A percentile compares a stretch with the other conserved stretches of the same genome.
Conservation (phyloP, 257 asterid species). For the Buddleja alternifolia region DNA sequence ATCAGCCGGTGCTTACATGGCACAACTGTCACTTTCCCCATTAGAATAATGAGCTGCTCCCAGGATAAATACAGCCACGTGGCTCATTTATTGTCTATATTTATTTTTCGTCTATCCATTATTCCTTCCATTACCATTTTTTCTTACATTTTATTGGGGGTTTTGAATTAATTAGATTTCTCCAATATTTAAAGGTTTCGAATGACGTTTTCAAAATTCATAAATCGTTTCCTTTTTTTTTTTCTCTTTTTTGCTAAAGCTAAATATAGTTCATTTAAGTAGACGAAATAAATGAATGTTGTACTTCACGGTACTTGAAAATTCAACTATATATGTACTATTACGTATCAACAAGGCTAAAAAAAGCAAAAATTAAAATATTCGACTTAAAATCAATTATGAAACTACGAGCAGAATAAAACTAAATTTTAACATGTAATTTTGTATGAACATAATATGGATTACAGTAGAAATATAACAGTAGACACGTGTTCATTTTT, state of each 20-base stretch:
- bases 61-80: slow-evolving; percentile 46
- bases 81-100: slow-evolving; percentile 36
- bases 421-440: too few species aligned
- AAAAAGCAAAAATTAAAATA: too few species aligned
- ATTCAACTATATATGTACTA: too few species aligned
- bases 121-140: neutral
- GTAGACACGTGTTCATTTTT: too few species aligned
- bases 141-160: neutral
- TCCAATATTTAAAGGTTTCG: neutral
- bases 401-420: too few species aligned
- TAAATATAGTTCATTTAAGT: neutral
- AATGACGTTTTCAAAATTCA: neutral
- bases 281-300: neutral
- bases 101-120: neutral
- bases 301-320: neutral
- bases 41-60: slow-evolving; percentile 40
- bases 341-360: too few species aligned
- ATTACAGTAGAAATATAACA: too few species aligned
- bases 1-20: slow-evolving; percentile 57
- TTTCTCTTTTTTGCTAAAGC: neutral
- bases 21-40: slow-evolving; percentile 58
- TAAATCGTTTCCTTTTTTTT: neutral
- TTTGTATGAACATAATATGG: too few species aligned
- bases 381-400: too few species aligned
- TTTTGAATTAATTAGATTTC: neutral